A percentile compares a stretch with the other conserved stretches of the same genome.
Conservation (phyloP, 768 basidiomycete species). For the Tephrocybe sp. region DNA sequence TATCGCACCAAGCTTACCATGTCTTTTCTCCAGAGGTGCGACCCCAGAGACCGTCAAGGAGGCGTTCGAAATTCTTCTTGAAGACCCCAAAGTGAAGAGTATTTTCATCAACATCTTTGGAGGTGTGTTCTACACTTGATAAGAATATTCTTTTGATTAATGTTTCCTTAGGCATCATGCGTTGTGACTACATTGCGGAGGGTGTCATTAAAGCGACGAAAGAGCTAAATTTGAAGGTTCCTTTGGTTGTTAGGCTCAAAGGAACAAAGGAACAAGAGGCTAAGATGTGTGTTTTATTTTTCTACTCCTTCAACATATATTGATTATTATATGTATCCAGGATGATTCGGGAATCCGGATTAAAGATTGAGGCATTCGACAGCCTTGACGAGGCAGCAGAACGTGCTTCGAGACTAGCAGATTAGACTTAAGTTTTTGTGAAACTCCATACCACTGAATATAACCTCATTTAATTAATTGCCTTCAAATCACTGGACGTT, state of each 20-base stretch:
- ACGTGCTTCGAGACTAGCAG: constrained; percentile 70
- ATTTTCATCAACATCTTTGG: constrained; percentile 99
- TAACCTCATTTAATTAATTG: constrained; percentile 5
- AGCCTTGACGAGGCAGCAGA: constrained; percentile 89
- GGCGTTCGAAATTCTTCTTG: constrained; percentile 92
- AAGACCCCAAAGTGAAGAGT: constrained; percentile 91
- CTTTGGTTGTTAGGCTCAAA: constrained; percentile 91
- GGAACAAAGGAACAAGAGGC: constrained; percentile 97
- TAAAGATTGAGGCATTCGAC: constrained; percentile 93
- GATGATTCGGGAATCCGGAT: constrained; percentile 89
- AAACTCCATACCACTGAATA: constrained; percentile 13
- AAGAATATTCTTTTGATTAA: neutral
- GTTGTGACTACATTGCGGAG: constrained; percentile 97
- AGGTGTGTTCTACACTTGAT: constrained; percentile 39
- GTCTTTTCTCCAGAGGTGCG: constrained; percentile 68
- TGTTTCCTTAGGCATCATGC: constrained; percentile 76
- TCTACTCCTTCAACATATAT: neutral
- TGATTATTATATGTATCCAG: constrained; percentile 37
- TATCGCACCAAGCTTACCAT: constrained; percentile 1
- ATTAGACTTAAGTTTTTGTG: constrained; percentile 29
- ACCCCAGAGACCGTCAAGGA: constrained; percentile 99
- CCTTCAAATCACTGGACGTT: constrained; percentile 5
- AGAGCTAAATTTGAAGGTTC: constrained; percentile 81
- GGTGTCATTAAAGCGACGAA: constrained; percentile 98
- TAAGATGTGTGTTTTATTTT: constrained; percentile 66